Evolutionary conservation across 345 rosid species (phyloP), one percentile per base, ranked within the genome.

Genomic region (Hibiscus tridactylites): DNA sequence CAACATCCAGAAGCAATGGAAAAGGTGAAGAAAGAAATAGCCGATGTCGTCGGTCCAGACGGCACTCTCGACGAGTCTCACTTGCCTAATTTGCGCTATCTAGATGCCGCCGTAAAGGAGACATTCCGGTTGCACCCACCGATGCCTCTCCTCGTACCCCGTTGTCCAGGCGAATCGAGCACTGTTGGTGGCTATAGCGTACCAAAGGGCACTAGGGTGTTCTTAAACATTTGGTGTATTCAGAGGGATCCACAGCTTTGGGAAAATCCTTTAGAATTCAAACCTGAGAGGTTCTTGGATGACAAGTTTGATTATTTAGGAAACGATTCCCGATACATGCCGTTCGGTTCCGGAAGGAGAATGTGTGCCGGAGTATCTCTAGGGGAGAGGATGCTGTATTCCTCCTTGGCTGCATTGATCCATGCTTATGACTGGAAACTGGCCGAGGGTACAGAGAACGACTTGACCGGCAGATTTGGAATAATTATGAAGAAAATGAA

Each of bases 251-350:
- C 63, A 15, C 12, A 70, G 0, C 15, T 82, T 0, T 88, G 93
- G 90, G 82, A 83, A 12, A 74, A 85, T 10, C 89, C 88, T 0
- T 7, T 71, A 52, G 86, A 85, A 71, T 88, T 88, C 24, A 46
- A 68, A 12, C 90, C 89, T 1, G 86, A 88, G 26, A 85, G 93
- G 77, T 86, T 88, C 73, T 24, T 82, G 77, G 49, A 77, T 17
- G 21, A 29, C 7, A 75, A 69, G 29, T n/a, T 74, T 75, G 97
- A 88, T 61, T 88, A 77, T 44, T 81, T 75, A 11, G 96, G 97
- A 58, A 81, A 46, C 1, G 81, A 92, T 64, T 83, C 82, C 64
- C 82, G 49, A 24, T 62, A 35, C 46, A n/a, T 62, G 67, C 47
- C 47, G 37, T 62, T 62, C 17, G 67, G 67, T 37, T 62, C 66